Percentiles rank a stretch among this genome's conserved stretches.
Conservation (phyloP, 2,329 filamentous ascomycete species). For the Botrytis paeoniae region DNA sequence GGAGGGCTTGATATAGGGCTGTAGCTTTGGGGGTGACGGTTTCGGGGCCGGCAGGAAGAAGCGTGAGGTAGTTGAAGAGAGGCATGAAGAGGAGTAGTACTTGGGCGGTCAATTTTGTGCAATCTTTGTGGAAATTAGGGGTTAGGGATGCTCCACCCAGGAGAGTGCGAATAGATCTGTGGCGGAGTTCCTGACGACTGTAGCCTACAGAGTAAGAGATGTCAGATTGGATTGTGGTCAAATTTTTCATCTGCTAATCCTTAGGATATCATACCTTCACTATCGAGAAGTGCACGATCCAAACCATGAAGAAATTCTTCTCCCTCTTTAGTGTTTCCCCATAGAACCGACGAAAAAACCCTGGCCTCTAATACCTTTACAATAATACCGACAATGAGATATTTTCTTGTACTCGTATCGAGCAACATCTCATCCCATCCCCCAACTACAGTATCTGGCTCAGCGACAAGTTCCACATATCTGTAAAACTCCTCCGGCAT, state of each 20-base stretch:
- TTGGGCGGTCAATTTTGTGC: slow-evolving; percentile 50
- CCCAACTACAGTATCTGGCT: slow-evolving; percentile 26
- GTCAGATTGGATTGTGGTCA: slow-evolving; percentile 15
- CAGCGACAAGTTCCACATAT: slow-evolving; percentile 28
- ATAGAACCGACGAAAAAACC: slow-evolving; percentile 32
- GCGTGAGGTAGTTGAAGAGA: slow-evolving; percentile 28
- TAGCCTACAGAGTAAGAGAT: slow-evolving; percentile 26
- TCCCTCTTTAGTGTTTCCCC: slow-evolving; percentile 28
- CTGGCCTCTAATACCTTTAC: slow-evolving; percentile 27
- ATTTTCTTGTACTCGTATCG: slow-evolving; percentile 28
- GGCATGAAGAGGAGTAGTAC: slow-evolving; percentile 41
- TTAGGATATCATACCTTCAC: slow-evolving; percentile 27
- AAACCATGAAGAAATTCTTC: slow-evolving; percentile 27
- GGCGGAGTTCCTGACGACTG: slow-evolving; percentile 26
- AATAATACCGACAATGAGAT: slow-evolving; percentile 30
- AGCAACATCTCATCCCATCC: slow-evolving; percentile 33
- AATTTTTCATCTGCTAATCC: not conserved
- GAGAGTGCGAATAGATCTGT: slow-evolving; percentile 26
- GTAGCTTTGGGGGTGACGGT: slow-evolving; percentile 14
- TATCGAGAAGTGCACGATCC: slow-evolving; percentile 28
- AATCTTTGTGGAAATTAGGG: slow-evolving; percentile 42
- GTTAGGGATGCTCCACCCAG: slow-evolving; percentile 26
- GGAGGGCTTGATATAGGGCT: slow-evolving; percentile 29
- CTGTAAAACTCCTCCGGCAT: slow-evolving; percentile 27
- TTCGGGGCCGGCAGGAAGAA: slow-evolving; percentile 8